A percentile compares a stretch with the other conserved stretches of the same genome.
Conservation (phyloP, 129 eudicot genomes). For the Tagetes patula region DNA sequence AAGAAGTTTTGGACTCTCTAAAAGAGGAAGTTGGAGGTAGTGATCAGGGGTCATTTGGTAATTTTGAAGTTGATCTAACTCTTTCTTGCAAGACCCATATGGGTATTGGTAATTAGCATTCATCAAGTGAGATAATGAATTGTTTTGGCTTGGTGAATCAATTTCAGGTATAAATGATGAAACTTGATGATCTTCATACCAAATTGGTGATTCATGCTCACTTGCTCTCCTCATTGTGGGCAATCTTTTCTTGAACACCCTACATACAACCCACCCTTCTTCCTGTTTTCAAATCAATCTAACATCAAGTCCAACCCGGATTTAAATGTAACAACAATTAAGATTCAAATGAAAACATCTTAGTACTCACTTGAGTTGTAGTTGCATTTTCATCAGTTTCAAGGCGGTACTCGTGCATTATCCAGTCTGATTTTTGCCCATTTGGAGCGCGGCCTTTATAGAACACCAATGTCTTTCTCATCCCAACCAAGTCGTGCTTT, state of each 20-base stretch:
- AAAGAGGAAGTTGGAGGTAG: slow-evolving; percentile 68
- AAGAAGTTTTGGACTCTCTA: slow-evolving; percentile 62
- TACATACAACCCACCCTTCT: slow-evolving; percentile 97
- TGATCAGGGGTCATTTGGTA: slow-evolving; percentile 57
- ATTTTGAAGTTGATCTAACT: slow-evolving; percentile 42
- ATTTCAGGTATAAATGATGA: slow-evolving; percentile 74
- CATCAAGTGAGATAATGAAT: slow-evolving; percentile 32
- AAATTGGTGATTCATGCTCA: slow-evolving; percentile 73
- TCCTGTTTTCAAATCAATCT: slow-evolving; percentile 48
- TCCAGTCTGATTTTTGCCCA: slow-evolving; percentile 93
- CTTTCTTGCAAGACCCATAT: slow-evolving; percentile 52
- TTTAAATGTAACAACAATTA: no score
- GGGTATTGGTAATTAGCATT: slow-evolving; percentile 33
- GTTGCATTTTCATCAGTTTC: slow-evolving; percentile 84
- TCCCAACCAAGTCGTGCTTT: slow-evolving; percentile 79
- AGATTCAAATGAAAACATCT: not conserved
- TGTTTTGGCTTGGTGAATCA: slow-evolving; percentile 64
- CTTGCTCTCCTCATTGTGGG: slow-evolving; percentile 51
- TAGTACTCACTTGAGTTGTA: slow-evolving; percentile 57
- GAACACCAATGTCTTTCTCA: slow-evolving; percentile 90
- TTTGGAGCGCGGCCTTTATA: slow-evolving; percentile 94
- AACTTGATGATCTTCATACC: slow-evolving; percentile 81
- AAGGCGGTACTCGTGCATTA: slow-evolving; percentile 94
- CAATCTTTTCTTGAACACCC: slow-evolving; percentile 82
- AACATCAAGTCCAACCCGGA: no score